Conservation (phyloP, 2,329 filamentous ascomycete genomes). For the Colletotrichum endophyticum region DNA sequence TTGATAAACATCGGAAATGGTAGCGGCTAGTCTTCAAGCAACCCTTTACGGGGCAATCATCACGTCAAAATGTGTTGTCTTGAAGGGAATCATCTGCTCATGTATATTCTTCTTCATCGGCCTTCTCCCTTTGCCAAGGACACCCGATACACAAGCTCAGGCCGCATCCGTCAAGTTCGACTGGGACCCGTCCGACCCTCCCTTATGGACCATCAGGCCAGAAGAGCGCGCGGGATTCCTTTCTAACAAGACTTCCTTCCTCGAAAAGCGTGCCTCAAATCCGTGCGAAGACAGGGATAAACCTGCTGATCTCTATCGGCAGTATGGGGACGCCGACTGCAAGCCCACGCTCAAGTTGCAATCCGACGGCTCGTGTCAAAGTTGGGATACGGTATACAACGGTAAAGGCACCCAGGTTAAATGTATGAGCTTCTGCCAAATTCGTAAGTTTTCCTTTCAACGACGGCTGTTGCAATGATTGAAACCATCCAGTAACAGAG, state of each 20-base stretch:
- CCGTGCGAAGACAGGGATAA: neutral
- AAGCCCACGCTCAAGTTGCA: neutral
- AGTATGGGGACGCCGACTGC: neutral
- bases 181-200: neutral
- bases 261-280: neutral
- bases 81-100: neutral
- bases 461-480: rapidly evolving
- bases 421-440: neutral
- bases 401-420: neutral
- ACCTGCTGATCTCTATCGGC: neutral
- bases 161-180: neutral
- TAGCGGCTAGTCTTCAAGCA: neutral
- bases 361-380: neutral
- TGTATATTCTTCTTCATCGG: neutral
- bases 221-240: neutral
- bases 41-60: neutral
- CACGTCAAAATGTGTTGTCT: neutral
- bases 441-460: neutral
- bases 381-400: neutral
- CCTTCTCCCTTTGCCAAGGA: neutral
- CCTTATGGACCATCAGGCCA: neutral
- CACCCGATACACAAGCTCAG: neutral
- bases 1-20: neutral
- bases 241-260: neutral
- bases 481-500: neutral